A percentile compares a stretch with the other conserved stretches of the same genome.
phyloP scores from a whole-genome alignment of 192 early-diverging fungal species.

The Spinellus fusiger region DNA sequence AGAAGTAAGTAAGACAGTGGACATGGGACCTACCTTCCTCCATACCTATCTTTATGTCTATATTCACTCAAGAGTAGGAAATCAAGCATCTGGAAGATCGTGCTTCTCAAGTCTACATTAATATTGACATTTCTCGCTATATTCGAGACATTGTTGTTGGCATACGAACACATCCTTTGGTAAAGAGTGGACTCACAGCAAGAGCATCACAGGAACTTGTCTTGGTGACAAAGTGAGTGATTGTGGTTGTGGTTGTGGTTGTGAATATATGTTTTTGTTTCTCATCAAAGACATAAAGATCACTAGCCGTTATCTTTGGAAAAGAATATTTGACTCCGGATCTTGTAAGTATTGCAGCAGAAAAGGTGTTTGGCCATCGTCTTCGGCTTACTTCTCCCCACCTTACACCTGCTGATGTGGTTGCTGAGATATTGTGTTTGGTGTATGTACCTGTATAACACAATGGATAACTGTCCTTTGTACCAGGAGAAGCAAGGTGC shows the following conservation, averaged over 20 bases:
- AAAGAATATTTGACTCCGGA: constrained; percentile 48
- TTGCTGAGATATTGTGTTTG: constrained; percentile 23
- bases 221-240: constrained; percentile 38
- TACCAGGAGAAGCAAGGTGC: no score
- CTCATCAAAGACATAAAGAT: constrained; percentile 15
- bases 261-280: background rate
- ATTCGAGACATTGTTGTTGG: constrained; percentile 56
- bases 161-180: constrained; percentile 46
- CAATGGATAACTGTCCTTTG: no score
- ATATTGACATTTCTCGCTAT: constrained; percentile 48
- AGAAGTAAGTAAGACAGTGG: constrained; percentile 2
- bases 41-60: background rate
- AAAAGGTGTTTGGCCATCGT: constrained; percentile 53
- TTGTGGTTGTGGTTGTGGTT: background rate
- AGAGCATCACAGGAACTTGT: constrained; percentile 46
- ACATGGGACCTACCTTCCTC: background rate
- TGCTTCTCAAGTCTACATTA: constrained; percentile 37
- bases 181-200: constrained; percentile 48
- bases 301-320: constrained; percentile 46
- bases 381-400: constrained; percentile 14
- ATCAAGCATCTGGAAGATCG: constrained; percentile 39
- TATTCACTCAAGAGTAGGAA: constrained; percentile 30
- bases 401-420: constrained; percentile 14
- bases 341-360: constrained; percentile 43
- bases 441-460: constrained; percentile 23